Conservation (phyloP, 2,329 filamentous ascomycete species). For the Bipolaris sorokiniana region DNA sequence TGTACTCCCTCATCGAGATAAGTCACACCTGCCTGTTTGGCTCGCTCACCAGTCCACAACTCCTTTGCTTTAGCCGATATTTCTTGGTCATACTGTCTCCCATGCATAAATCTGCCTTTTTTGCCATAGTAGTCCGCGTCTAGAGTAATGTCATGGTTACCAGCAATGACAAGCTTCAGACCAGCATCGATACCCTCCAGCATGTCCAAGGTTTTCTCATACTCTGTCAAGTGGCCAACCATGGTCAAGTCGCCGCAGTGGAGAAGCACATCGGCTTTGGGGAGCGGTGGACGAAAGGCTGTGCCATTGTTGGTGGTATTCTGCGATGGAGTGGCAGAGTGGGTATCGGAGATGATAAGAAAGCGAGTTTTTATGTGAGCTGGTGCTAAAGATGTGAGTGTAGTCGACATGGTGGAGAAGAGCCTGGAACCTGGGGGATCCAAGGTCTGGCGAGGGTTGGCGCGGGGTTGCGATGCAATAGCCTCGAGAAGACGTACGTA, state of each 20-base stretch:
- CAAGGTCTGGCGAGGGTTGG: conserved; percentile 8
- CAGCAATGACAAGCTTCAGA: conserved; percentile 67
- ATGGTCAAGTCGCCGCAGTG: conserved; percentile 66
- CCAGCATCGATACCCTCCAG: conserved; percentile 58
- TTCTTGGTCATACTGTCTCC: conserved; percentile 25
- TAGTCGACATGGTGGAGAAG: conserved; percentile 20
- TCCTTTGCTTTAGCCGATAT: conserved; percentile 45
- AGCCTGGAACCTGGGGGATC: conserved; percentile 4
- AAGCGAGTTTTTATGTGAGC: conserved; percentile 48
- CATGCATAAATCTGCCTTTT: conserved; percentile 36
- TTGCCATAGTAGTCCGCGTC: conserved; percentile 57
- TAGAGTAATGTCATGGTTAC: conserved; percentile 63
- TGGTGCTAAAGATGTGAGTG: background rate
- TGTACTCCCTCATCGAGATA: conserved; percentile 64
- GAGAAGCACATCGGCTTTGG: conserved; percentile 60
- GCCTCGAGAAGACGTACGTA: conserved; percentile 1
- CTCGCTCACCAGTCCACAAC: conserved; percentile 57
- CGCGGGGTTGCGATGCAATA: background rate
- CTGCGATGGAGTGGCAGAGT: conserved; percentile 29
- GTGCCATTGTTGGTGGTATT: conserved; percentile 15
- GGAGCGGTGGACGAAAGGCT: conserved; percentile 52
- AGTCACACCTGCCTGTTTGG: conserved; percentile 54
- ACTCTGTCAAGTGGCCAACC: conserved; percentile 56
- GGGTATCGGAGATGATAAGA: conserved; percentile 55
- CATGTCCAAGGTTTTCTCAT: conserved; percentile 55